Conservation (phyloP, 176 grass and related monocot species). For the Avena sativa region DNA sequence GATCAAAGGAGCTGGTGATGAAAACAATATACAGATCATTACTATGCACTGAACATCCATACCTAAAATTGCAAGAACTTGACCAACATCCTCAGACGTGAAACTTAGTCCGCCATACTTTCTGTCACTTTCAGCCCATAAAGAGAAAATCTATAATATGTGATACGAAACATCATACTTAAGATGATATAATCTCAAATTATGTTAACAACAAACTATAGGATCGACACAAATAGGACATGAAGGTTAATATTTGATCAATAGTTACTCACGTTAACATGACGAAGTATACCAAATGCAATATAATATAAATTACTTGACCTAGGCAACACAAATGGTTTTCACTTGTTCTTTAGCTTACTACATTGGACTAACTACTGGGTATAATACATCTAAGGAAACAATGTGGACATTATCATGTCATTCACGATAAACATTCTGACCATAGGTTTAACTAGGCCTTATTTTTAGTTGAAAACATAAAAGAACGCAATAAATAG, state of each 20-base stretch:
- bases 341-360: not conserved
- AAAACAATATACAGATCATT: not conserved
- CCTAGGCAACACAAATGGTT: not conserved
- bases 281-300: not conserved
- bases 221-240: rapidly evolving
- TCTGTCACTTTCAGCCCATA: constrained; percentile 61
- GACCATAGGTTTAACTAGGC: not conserved
- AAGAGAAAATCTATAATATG: constrained; percentile 50
- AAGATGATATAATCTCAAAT: not conserved
- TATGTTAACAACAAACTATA: not conserved
- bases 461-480: not conserved
- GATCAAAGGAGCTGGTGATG: not conserved
- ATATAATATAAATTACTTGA: not conserved
- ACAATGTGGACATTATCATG: not conserved
- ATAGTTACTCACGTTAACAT: not conserved
- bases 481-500: not conserved
- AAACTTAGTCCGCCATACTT: constrained; percentile 62
- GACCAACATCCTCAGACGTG: constrained; percentile 53
- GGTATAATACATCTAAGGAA: not conserved
- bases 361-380: not conserved
- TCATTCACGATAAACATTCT: not conserved
- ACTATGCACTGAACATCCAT: not conserved
- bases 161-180: not conserved
- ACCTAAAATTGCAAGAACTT: constrained; percentile 58
- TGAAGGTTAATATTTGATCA: not conserved